Percentiles rank a stretch among this genome's conserved stretches.
phyloP scores from a whole-genome alignment of 352 stramenopile species.

The Peronospora belbahrii region DNA sequence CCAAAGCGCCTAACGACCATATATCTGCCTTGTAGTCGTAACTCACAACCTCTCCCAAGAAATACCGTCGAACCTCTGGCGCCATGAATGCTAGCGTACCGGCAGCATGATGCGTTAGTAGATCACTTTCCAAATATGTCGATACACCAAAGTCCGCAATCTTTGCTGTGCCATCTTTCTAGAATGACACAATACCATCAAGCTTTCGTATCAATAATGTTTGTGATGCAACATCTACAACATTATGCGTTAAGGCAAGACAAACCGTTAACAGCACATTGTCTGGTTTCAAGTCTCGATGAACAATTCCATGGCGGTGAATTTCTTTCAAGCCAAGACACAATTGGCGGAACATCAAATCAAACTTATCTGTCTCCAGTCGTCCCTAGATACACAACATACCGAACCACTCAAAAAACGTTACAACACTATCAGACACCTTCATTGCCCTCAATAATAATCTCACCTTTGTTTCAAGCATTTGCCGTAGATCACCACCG shows the following conservation, averaged over 20 bases:
- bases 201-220: neutral
- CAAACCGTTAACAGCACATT: slow-evolving; percentile 69
- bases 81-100: slow-evolving; percentile 79
- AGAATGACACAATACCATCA: neutral
- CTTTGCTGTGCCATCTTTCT: slow-evolving; percentile 62
- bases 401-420: neutral
- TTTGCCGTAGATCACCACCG: slow-evolving; percentile 38
- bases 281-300: slow-evolving; percentile 71
- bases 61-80: slow-evolving; percentile 66
- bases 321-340: slow-evolving; percentile 65
- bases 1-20: slow-evolving; percentile 73
- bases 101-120: slow-evolving; percentile 66
- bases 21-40: slow-evolving; percentile 68
- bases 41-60: slow-evolving; percentile 57
- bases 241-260: neutral
- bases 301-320: slow-evolving; percentile 53
- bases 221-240: neutral
- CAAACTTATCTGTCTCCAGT: slow-evolving; percentile 39
- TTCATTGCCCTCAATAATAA: neutral
- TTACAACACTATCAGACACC: neutral
- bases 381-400: slow-evolving; percentile 26
- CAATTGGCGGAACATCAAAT: slow-evolving; percentile 55
- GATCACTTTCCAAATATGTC: slow-evolving; percentile 59
- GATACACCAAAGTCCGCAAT: slow-evolving; percentile 83
- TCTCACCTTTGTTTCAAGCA: slow-evolving; percentile 30